These are phyloP conservation scores for Ophiostoma sp. DNA, from an alignment of 2,329 filamentous ascomycete species.

Conservation along the genomic window DNA sequence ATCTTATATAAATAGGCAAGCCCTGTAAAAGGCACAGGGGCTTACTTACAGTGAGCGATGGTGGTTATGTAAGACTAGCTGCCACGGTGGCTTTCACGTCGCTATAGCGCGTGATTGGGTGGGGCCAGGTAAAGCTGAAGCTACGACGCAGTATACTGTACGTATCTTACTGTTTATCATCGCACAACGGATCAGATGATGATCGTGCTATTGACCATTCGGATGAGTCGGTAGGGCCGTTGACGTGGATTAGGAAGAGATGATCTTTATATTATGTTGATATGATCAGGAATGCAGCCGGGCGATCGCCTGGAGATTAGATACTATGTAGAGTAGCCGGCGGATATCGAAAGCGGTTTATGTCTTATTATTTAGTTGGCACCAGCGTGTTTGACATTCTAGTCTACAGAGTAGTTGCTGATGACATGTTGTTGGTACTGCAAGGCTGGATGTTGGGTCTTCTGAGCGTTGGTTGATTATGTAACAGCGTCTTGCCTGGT, in stretches of 20 bases:
- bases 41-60: not conserved
- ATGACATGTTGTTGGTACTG: too few relatives aligned
- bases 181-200: not conserved
- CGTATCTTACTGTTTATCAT: too few relatives aligned
- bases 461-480: too few relatives aligned
- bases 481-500: too few relatives aligned
- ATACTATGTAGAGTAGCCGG: not conserved
- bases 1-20: not conserved
- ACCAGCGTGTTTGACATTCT: not conserved
- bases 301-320: not conserved
- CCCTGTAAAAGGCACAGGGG: not conserved
- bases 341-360: not conserved
- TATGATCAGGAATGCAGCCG: not conserved
- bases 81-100: conserved; percentile 8
- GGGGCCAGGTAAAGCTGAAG: not conserved
- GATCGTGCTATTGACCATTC: not conserved
- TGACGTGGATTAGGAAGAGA: not conserved
- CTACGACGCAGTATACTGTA: not conserved
- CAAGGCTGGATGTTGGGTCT: too few relatives aligned
- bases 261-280: not conserved
- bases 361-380: not conserved
- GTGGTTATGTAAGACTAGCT: not conserved
- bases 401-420: too few relatives aligned
- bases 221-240: not conserved
- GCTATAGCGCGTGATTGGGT: not conserved